A percentile compares a stretch with the other conserved stretches of the same genome.
phyloP scores from a whole-genome alignment of 352 stramenopile genomes.

The Phytopythium mirpurense region DNA sequence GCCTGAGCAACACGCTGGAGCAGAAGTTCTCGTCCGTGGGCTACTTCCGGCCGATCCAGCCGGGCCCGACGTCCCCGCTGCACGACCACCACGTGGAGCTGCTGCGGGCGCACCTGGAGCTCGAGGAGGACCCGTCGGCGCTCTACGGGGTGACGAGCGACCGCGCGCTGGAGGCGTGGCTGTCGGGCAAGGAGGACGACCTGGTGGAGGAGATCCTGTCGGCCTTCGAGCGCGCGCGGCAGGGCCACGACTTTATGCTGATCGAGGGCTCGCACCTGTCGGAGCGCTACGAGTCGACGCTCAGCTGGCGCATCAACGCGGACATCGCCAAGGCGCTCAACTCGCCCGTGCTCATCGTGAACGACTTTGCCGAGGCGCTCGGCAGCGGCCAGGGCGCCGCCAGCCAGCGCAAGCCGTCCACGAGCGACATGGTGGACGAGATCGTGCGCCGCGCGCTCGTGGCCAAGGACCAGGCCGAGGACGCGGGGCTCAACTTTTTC shows the following conservation, averaged over 20 bases:
- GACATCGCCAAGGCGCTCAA: slow-evolving; percentile 72
- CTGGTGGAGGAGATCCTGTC: slow-evolving; percentile 65
- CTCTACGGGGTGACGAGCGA: slow-evolving; percentile 63
- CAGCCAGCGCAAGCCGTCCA: too few relatives aligned
- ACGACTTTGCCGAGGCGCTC: slow-evolving; percentile 35
- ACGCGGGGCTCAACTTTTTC: slow-evolving; percentile 55
- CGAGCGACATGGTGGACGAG: slow-evolving; percentile 37
- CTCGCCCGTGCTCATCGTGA: slow-evolving; percentile 52
- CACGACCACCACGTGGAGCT: slow-evolving; percentile 70
- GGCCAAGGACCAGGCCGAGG: slow-evolving; percentile 56
- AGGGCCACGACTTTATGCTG: slow-evolving; percentile 80
- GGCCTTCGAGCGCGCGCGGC: slow-evolving; percentile 43
- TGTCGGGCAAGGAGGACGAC: slow-evolving; percentile 58
- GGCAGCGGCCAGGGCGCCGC: slow-evolving; percentile 11
- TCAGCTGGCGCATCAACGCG: slow-evolving; percentile 79
- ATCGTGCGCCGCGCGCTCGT: slow-evolving; percentile 53
- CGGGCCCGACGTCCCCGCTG: slow-evolving; percentile 18
- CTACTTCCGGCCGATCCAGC: slow-evolving; percentile 77
- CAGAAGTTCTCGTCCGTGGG: slow-evolving; percentile 67
- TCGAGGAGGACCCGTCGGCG: slow-evolving; percentile 26
- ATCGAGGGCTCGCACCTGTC: slow-evolving; percentile 70
- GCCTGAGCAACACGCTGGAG: slow-evolving; percentile 60
- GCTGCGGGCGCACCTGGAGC: slow-evolving; percentile 53
- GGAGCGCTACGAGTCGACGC: slow-evolving; percentile 48
- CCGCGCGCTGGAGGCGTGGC: slow-evolving; percentile 39